A percentile compares a stretch with the other conserved stretches of the same genome.
phyloP scores from a whole-genome alignment of 1,139 yeast genomes.

The Hansenula sp. region DNA sequence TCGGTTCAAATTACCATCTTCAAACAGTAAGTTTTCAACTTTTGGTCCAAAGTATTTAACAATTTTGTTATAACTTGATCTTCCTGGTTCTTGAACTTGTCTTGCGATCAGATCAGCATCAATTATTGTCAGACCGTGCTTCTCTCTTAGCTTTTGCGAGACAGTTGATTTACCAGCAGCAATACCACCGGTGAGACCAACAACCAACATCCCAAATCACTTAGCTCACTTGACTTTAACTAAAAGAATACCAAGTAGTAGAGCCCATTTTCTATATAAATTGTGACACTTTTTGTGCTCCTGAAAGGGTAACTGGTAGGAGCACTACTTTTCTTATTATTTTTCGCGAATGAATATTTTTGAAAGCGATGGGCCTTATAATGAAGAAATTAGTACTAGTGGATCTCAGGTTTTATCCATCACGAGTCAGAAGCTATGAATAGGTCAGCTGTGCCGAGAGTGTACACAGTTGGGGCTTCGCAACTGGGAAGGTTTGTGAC shows the following conservation, averaged over 20 bases:
- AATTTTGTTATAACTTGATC: conserved; percentile 62
- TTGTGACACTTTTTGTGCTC: too few relatives aligned
- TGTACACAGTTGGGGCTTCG: conserved; percentile 16
- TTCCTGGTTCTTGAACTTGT: conserved; percentile 80
- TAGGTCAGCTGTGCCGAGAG: conserved; percentile 19
- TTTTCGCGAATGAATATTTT: too few relatives aligned
- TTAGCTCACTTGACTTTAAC: too few relatives aligned
- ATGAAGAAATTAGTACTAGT: too few relatives aligned
- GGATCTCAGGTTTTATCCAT: too few relatives aligned
- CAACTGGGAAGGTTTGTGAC: conserved; percentile 13
- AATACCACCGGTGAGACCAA: conserved; percentile 95
- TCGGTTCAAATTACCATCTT: conserved; percentile 56
- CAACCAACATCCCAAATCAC: conserved; percentile 60
- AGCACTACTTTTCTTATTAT: too few relatives aligned
- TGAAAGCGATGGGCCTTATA: too few relatives aligned
- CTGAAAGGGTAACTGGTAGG: too few relatives aligned
- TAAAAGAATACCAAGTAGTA: too few relatives aligned
- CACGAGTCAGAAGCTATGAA: too few relatives aligned
- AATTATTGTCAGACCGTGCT: conserved; percentile 54
- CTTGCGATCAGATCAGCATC: conserved; percentile 92
- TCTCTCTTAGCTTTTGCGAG: conserved; percentile 49
- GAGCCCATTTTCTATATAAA: too few relatives aligned
- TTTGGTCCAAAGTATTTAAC: conserved; percentile 52
- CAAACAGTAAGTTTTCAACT: conserved; percentile 51
- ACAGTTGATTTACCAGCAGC: conserved; percentile 96